These are phyloP conservation scores for Aspergillus oerlinghausenensis DNA, from an alignment of 2,329 filamentous ascomycete species.

Conservation along the genomic window DNA sequence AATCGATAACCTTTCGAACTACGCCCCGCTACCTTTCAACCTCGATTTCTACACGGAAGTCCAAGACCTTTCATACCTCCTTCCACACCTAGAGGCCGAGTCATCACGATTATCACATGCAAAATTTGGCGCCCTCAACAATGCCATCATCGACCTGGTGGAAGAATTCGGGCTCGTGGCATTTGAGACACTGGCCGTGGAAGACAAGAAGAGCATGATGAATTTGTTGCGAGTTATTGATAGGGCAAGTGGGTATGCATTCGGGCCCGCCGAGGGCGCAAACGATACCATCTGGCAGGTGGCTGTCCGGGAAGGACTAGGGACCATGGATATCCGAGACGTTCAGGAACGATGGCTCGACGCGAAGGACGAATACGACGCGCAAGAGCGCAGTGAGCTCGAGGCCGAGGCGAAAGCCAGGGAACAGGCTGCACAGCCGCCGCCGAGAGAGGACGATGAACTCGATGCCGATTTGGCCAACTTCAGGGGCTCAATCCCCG, in stretches of 20 bases:
- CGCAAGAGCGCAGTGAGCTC: slow-evolving; percentile 67
- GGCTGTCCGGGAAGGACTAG: slow-evolving; percentile 70
- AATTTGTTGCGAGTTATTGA: slow-evolving; percentile 83
- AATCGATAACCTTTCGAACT: slow-evolving; percentile 87
- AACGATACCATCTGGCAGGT: slow-evolving; percentile 98
- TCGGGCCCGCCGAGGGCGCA: slow-evolving; percentile 82
- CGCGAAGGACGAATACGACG: slow-evolving; percentile 80
- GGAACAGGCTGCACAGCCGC: slow-evolving; percentile 29
- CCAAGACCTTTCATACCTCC: slow-evolving; percentile 80
- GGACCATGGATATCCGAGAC: slow-evolving; percentile 75
- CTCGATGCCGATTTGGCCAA: slow-evolving; percentile 19
- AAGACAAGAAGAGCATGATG: slow-evolving; percentile 98
- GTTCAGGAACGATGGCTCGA: slow-evolving; percentile 97
- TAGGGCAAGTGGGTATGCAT: slow-evolving; percentile 86
- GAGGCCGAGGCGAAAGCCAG: slow-evolving; percentile 65
- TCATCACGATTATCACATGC: slow-evolving; percentile 62
- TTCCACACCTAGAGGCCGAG: slow-evolving; percentile 75
- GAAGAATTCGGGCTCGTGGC: slow-evolving; percentile 85
- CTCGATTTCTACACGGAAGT: slow-evolving; percentile 97
- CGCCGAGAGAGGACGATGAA: slow-evolving; percentile 22
- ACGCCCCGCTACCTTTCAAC: slow-evolving; percentile 86
- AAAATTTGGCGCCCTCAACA: slow-evolving; percentile 81
- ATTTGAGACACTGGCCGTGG: slow-evolving; percentile 90
- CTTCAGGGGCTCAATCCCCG: slow-evolving; percentile 40
- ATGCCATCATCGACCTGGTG: slow-evolving; percentile 79